Conservation (phyloP, 371 early-diverging fungal species). For the Rhizomucor pusillus region DNA sequence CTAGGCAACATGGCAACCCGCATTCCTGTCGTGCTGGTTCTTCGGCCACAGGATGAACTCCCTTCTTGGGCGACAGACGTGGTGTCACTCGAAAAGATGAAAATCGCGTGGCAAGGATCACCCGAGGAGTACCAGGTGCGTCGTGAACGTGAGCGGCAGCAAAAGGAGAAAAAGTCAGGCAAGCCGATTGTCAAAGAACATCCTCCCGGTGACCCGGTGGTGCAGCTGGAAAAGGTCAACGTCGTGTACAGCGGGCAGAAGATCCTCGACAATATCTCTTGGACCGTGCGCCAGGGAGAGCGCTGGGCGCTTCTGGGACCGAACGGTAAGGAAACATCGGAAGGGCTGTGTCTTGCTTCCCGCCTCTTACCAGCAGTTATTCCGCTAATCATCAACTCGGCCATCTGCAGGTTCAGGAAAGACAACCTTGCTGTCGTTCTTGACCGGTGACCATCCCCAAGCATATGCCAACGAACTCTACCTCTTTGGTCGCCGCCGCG, state of each 20-base stretch:
- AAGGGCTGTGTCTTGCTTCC: too few species aligned
- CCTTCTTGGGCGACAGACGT: constrained; percentile 60
- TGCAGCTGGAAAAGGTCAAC: constrained; percentile 46
- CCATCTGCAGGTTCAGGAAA: constrained; percentile 50
- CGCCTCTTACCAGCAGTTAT: background rate
- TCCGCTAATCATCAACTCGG: background rate
- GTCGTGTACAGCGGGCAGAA: constrained; percentile 43
- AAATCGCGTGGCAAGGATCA: constrained; percentile 23
- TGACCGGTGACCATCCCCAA: constrained; percentile 65
- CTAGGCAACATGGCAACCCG: constrained; percentile 30
- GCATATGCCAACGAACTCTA: constrained; percentile 57
- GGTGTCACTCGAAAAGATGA: constrained; percentile 32
- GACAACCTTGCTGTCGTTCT: constrained; percentile 58
- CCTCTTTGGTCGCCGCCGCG: constrained; percentile 57
- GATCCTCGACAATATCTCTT: constrained; percentile 46
- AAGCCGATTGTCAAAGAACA: background rate
- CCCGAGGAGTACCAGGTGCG: constrained; percentile 23
- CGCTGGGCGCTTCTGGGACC: constrained; percentile 57
- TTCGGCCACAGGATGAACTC: constrained; percentile 57
- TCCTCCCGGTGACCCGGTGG: constrained; percentile 13
- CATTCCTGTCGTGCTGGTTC: constrained; percentile 44
- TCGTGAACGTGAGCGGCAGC: background rate
- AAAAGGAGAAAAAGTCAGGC: constrained; percentile 12
- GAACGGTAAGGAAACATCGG: constrained; percentile 31
- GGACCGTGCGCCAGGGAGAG: constrained; percentile 54